Conservation (phyloP, 805 yeast genomes). For the Ogataea methanolica region DNA sequence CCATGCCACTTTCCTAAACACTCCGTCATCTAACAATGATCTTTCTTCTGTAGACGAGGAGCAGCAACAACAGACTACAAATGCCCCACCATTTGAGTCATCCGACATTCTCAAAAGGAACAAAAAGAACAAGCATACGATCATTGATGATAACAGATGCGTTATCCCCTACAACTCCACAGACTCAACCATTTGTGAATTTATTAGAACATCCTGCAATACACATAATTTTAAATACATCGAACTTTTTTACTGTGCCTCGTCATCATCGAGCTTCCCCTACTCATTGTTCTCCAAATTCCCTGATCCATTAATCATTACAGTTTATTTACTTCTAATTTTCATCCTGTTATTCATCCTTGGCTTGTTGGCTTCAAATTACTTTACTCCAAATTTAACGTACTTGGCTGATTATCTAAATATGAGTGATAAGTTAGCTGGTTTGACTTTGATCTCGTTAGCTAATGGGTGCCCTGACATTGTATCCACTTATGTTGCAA, state of each 20-base stretch:
- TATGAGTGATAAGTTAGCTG: conserved; percentile 74
- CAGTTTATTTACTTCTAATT: conserved; percentile 10
- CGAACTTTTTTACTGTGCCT: conserved; percentile 23
- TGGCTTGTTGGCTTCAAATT: conserved; percentile 80
- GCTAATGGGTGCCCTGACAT: conserved; percentile 95
- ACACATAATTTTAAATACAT: conserved; percentile 15
- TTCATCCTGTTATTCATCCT: conserved; percentile 52
- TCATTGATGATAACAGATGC: conserved; percentile 1
- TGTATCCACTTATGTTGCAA: conserved; percentile 76
- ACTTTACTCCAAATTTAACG: conserved; percentile 72
- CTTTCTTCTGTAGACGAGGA: too few species aligned
- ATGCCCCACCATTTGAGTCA: too few species aligned
- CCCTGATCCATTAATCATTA: conserved; percentile 4
- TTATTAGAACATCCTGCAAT: conserved; percentile 18
- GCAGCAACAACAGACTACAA: too few species aligned
- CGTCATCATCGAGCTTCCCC: conserved; percentile 5
- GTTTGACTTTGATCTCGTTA: conserved; percentile 80
- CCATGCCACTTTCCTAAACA: too few species aligned
- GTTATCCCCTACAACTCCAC: conserved; percentile 7
- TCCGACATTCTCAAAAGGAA: too few species aligned
- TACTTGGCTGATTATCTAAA: conserved; percentile 57
- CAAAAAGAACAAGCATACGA: neutral
- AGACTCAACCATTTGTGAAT: conserved; percentile 14
- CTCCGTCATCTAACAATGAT: too few species aligned
- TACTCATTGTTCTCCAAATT: conserved; percentile 4